These are phyloP conservation scores for Dactylellina drechsleri DNA, from an alignment of 2,329 filamentous ascomycete species.

Conservation along the genomic window DNA sequence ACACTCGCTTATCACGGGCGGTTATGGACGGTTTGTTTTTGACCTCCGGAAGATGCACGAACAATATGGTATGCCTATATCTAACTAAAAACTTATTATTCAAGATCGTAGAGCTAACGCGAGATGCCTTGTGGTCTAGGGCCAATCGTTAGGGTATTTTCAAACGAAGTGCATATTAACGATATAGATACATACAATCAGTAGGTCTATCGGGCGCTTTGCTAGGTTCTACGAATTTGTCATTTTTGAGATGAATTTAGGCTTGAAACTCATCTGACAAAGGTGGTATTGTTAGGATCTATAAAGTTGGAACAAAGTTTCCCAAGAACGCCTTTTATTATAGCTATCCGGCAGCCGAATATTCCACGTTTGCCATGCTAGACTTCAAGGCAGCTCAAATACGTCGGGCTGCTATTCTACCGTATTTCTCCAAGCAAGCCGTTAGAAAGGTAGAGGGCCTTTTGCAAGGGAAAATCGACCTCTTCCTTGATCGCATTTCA, in stretches of 20 bases:
- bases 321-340: constrained; percentile 25
- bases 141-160: constrained; percentile 62
- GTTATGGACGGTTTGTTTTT: constrained; percentile 17
- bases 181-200: constrained; percentile 58
- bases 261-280: background rate
- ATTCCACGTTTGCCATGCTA: constrained; percentile 20
- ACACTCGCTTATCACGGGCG: constrained; percentile 17
- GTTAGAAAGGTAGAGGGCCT: constrained; percentile 21
- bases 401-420: constrained; percentile 24
- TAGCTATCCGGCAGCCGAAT: constrained; percentile 16
- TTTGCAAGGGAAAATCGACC: constrained; percentile 20
- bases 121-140: constrained; percentile 49
- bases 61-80: constrained; percentile 21
- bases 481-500: constrained; percentile 21
- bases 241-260: no score
- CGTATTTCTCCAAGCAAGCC: constrained; percentile 33
- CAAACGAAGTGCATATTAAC: constrained; percentile 59
- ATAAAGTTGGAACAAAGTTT: constrained; percentile 38
- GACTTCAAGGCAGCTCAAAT: constrained; percentile 30
- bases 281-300: constrained; percentile 8
- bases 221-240: no score
- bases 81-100: background rate
- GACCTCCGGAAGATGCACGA: constrained; percentile 29
- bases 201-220: constrained; percentile 7
- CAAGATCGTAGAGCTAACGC: constrained; percentile 1